Conservation (phyloP, 768 basidiomycete genomes). For the Podaxis carcinomalis region DNA sequence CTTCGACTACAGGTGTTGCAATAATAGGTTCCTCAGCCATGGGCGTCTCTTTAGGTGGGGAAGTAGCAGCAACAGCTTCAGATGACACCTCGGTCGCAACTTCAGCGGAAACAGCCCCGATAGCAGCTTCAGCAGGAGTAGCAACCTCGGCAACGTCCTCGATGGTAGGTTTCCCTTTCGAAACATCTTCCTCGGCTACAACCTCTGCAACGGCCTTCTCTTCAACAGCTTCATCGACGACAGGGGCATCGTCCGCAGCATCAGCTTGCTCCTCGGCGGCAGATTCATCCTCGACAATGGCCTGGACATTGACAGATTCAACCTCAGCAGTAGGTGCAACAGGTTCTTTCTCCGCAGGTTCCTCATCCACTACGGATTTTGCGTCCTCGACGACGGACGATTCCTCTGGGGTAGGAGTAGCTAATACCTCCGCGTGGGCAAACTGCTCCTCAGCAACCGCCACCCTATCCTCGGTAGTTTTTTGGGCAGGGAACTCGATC, state of each 20-base stretch:
- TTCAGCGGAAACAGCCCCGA: not conserved
- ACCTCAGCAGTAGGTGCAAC: not conserved
- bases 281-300: not conserved
- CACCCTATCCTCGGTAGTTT: not conserved
- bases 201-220: not conserved
- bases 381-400: not conserved
- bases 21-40: not conserved
- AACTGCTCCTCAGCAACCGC: not conserved
- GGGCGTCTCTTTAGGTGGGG: not conserved
- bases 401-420: not conserved
- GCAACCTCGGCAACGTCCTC: not conserved
- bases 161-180: not conserved
- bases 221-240: not conserved
- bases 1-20: not conserved
- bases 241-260: not conserved
- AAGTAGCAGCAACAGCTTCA: not conserved
- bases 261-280: not conserved
- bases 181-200: not conserved
- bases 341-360: not conserved
- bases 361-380: not conserved
- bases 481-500: not conserved
- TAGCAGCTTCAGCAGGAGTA: not conserved
- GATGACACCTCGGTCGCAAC: not conserved
- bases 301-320: not conserved
- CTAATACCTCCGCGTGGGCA: not conserved